phyloP scores from a whole-genome alignment of 2,329 filamentous ascomycete species.

The Aquanectria penicillioides region DNA sequence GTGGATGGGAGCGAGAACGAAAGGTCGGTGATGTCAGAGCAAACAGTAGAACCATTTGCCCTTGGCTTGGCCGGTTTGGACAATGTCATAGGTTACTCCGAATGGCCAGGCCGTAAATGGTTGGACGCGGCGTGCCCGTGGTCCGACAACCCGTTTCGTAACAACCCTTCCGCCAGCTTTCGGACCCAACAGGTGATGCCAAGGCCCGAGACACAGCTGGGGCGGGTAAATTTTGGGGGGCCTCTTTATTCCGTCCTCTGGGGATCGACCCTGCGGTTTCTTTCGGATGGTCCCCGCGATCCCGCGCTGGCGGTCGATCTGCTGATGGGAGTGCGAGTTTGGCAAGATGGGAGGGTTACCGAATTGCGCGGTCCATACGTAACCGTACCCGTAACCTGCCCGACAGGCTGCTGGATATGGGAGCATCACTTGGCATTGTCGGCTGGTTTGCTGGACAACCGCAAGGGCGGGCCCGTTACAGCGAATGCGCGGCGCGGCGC shows the following conservation, averaged over 20 bases:
- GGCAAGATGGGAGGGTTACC: not conserved
- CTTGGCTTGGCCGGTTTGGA: constrained; percentile 7
- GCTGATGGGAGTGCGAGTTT: not conserved
- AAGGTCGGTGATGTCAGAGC: constrained; percentile 6
- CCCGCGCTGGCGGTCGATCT: constrained; percentile 1
- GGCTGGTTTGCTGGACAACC: not conserved
- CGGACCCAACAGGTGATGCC: constrained; percentile 20
- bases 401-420: constrained; percentile 2
- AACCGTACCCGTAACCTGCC: not conserved
- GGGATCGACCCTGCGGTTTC: not conserved
- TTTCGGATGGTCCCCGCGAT: not conserved
- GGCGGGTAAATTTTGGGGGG: not conserved
- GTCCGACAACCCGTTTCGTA: constrained; percentile 8
- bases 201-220: too few species aligned
- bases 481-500: constrained; percentile 17
- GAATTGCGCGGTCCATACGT: not conserved
- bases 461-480: not conserved
- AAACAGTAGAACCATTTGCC: constrained; percentile 2
- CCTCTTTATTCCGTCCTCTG: not conserved
- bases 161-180: constrained; percentile 4
- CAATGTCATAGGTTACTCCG: constrained; percentile 12
- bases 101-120: constrained; percentile 16
- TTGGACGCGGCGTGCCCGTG: constrained; percentile 24
- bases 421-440: not conserved
- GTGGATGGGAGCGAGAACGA: not conserved